These are phyloP conservation scores for Chlamydomonas sp. DNA, from an alignment of 139 green algal genomes.

Conservation along the genomic window DNA sequence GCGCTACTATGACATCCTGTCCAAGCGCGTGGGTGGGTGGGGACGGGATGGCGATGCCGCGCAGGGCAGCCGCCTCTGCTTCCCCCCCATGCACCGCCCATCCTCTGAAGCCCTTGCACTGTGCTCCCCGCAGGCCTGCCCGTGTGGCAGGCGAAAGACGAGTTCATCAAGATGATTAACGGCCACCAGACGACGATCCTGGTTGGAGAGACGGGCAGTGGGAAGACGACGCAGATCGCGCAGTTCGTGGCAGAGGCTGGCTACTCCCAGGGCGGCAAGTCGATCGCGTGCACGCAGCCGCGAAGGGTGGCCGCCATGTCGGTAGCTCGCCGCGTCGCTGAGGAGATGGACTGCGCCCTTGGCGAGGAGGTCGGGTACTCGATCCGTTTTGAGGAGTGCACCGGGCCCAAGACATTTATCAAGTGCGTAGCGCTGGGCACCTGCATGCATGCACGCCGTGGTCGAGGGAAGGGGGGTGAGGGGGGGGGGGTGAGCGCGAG, in stretches of 20 bases:
- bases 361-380: conserved; percentile 89
- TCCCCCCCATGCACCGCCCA: conserved; percentile 5
- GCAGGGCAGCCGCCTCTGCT: neutral
- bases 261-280: conserved; percentile 60
- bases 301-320: conserved; percentile 91
- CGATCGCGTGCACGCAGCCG: conserved; percentile 82
- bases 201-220: conserved; percentile 93
- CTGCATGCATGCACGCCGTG: too few species aligned
- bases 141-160: conserved; percentile 90
- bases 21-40: conserved; percentile 63
- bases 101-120: neutral
- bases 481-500: too few species aligned
- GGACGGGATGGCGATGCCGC: neutral
- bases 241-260: conserved; percentile 90
- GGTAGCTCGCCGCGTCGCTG: conserved; percentile 92
- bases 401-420: conserved; percentile 81
- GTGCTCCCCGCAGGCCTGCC: conserved; percentile 66
- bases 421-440: too few species aligned
- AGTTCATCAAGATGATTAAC: conserved; percentile 89
- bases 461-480: too few species aligned
- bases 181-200: conserved; percentile 90
- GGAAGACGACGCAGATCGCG: conserved; percentile 99
- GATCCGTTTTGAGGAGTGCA: conserved; percentile 98
- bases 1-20: conserved; percentile 90
- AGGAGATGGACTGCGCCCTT: conserved; percentile 83